Conservation (phyloP, 257 asterid genomes). For the Craterostigma plantagineum region DNA sequence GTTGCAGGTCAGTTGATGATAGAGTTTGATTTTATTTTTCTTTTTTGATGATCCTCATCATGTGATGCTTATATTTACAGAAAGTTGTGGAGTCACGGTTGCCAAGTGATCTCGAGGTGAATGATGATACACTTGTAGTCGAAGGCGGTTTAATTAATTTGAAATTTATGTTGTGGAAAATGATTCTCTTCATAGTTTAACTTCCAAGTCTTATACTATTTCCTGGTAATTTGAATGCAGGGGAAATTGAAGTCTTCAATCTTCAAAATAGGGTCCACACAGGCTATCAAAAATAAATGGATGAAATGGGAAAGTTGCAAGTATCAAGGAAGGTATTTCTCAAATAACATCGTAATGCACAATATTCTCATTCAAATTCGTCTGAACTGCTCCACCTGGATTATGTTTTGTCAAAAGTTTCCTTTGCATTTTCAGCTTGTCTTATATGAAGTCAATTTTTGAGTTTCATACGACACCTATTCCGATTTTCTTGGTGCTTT, state of each 20-base stretch:
- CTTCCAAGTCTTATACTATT: no score
- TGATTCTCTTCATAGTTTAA: no score
- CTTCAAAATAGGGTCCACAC: slow-evolving; percentile 66
- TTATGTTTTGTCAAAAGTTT: no score
- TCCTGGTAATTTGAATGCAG: slow-evolving; percentile 22
- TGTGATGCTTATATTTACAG: slow-evolving; percentile 15
- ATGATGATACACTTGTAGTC: not conserved
- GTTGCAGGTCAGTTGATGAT: slow-evolving; percentile 42
- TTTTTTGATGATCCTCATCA: slow-evolving; percentile 5
- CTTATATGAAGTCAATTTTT: no score
- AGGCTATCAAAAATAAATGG: slow-evolving; percentile 91
- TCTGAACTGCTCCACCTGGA: no score
- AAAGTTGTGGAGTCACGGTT: slow-evolving; percentile 11
- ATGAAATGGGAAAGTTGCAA: slow-evolving; percentile 53
- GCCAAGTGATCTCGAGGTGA: slow-evolving; percentile 25
- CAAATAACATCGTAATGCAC: not conserved
- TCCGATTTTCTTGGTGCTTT: no score
- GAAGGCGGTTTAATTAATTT: not conserved
- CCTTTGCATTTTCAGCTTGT: no score
- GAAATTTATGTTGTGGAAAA: no score
- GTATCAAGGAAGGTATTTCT: slow-evolving; percentile 58
- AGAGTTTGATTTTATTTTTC: slow-evolving; percentile 2
- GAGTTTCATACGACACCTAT: no score
- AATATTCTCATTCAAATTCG: not conserved
- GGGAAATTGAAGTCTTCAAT: slow-evolving; percentile 42